Evolutionary conservation across 1,284 basidiomycete genomes (phyloP), one percentile per base, ranked within the genome.

Genomic region (Exobasidium cylindrosporum): DNA sequence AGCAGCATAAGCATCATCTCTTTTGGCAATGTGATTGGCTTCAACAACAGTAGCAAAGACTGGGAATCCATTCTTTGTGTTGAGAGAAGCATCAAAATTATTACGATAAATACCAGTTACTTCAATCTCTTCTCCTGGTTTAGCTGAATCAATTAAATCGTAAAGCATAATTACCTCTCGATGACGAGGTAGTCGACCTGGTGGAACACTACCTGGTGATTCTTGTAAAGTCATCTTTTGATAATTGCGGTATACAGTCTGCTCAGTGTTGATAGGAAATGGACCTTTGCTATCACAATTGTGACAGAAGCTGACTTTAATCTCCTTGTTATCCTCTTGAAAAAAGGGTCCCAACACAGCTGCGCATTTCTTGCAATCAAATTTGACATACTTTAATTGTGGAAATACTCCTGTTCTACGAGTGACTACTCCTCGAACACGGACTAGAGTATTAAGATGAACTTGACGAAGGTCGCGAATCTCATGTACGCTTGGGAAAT

Each of bases 151-250:
- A 73, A 99, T 97, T 58, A 99, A 84, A 81, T 98, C 95, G 94
- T 95, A 98, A 21, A 98, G 85, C 1, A 97, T 84, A 64, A 99
- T 88, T 31, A 99, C 93, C 80, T 99, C 95, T 60, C 95, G 88
- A 81, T 99, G 95, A 57, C 95, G 85, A 7, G 95, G 95, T 13
- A 98, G 84, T 74, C 95, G 91, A 81, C 95, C 95, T 17, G 95
- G 93, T 55, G 95, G 96, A 1, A 99, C 95, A 2, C 91, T 92
- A 1, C 95, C 96, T n/a, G 95, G 95, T 13, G 92, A 94, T 81
- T 99, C 96, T 78, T 99, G 95, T 47, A 99, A 82, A 2, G 95
- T 97, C 91, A 98, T 91, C 82, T 92, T 97, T 81, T 99, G 96
- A 80, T 96, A 98, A 81, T 98, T 99, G 62, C 96, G 86, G 81